phyloP scores from a whole-genome alignment of 352 stramenopile species.

The Globisporangium alternatum region DNA sequence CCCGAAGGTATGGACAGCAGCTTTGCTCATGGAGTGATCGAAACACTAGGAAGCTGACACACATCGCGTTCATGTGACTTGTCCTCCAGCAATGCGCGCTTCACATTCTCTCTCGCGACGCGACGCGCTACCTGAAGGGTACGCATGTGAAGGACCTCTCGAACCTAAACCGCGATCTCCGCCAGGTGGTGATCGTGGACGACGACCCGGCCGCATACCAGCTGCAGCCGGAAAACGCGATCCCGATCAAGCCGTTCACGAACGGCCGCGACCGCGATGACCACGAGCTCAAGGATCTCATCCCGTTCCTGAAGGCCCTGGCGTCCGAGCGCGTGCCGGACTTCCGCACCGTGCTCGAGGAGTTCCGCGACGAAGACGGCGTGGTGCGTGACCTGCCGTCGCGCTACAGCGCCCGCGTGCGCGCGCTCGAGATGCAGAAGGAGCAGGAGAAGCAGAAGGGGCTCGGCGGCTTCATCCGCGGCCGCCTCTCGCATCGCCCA shows the following conservation, averaged over 20 bases:
- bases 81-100: conserved; percentile 54
- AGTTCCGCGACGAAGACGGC: conserved; percentile 83
- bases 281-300: conserved; percentile 74
- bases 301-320: conserved; percentile 83
- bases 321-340: conserved; percentile 73
- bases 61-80: background rate
- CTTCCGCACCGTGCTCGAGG: conserved; percentile 68
- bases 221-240: conserved; percentile 82
- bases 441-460: conserved; percentile 79
- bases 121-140: conserved; percentile 80
- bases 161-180: conserved; percentile 78
- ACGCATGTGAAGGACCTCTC: conserved; percentile 82
- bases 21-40: background rate
- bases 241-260: conserved; percentile 76
- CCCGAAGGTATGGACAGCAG: conserved; percentile 42
- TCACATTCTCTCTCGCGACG: conserved; percentile 79
- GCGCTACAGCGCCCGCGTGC: conserved; percentile 78
- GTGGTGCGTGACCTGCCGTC: conserved; percentile 71
- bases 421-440: conserved; percentile 78
- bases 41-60: background rate
- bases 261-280: conserved; percentile 78
- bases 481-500: conserved; percentile 65
- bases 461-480: conserved; percentile 79
- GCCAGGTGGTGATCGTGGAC: conserved; percentile 83
- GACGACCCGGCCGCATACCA: conserved; percentile 79